Base-by-base conservation (phyloP, 306 rosid genomes). In the Gillenia trifoliata region DNA sequence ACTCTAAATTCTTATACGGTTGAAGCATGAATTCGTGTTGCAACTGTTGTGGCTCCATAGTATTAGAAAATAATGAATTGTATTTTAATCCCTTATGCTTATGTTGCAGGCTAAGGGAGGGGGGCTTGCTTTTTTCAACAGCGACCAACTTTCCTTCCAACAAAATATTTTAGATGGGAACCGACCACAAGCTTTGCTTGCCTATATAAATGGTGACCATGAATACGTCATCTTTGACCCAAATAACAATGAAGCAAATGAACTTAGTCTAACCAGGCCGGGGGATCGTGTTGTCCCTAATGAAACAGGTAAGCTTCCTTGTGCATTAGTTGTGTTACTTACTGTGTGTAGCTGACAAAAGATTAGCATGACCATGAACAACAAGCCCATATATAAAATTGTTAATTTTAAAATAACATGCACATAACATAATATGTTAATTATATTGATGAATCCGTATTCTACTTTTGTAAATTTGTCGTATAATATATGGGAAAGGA, bases 21-120 rank as follows among this genome's bases (percentile, higher is more conserved):
- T 34, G 68, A 64, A 50, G 65, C 17, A 22, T 25, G 26, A 19
- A 65, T 71, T 56, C 11, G 8, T 71, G 28, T 70, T 20, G 11
- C 62, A 31, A 68, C 49, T 31, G 6, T 3, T 56, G 29, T 45
- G 2, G 13, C 61, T 72, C 26, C 31, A 47, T 62, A 19, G 40
- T 15, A 34, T 26, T 64, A 3, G 56, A 62, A 29, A 71, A 36
- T 15, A 70, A 52, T 55, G 63, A 22, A 64, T 30, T 20, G 19
- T 66, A 33, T 72, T 28, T 16, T 68, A 41, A 28, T 28, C 25
- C 23, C 41, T 49, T 61, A 25, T 34, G 20, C 12, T 67, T 52
- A 45, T 16, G 55, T 63, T 57, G 70, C 83, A 94, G 99, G 95
- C 96, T 66, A 82, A 78, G 75, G 99, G 97, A 77, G 99, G 99